Percentiles rank a stretch among this genome's conserved stretches.
These are phyloP conservation scores for Parmelia sp. DNA, from an alignment of 495 filamentous ascomycete species.

Conservation along the genomic window DNA sequence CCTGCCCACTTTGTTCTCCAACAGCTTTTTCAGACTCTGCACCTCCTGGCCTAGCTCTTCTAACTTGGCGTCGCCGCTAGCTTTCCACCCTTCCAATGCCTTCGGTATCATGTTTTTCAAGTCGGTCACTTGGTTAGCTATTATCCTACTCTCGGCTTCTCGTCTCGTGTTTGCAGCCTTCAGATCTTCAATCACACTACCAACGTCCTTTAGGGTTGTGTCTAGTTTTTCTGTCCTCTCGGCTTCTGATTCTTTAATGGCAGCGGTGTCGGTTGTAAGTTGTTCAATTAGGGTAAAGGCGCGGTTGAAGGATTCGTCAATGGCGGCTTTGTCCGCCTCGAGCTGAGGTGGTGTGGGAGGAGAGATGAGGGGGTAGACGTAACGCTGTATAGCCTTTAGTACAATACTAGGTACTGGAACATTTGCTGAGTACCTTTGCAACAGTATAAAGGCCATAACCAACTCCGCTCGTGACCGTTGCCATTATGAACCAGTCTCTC, in stretches of 20 bases:
- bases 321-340: constrained; percentile 83
- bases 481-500: constrained; percentile 98
- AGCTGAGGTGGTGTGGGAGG: constrained; percentile 90
- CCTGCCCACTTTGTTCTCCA: constrained; percentile 69
- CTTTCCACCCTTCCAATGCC: constrained; percentile 80
- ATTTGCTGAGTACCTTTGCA: constrained; percentile 54
- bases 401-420: neutral
- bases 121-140: constrained; percentile 78
- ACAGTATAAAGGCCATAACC: constrained; percentile 82
- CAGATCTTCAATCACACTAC: constrained; percentile 70
- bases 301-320: constrained; percentile 86
- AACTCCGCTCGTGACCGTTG: constrained; percentile 79
- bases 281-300: constrained; percentile 90
- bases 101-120: constrained; percentile 80
- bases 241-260: constrained; percentile 77
- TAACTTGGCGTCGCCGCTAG: constrained; percentile 69
- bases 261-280: constrained; percentile 78
- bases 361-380: constrained; percentile 81
- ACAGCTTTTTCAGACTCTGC: constrained; percentile 82
- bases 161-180: constrained; percentile 70
- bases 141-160: constrained; percentile 76
- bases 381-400: constrained; percentile 53
- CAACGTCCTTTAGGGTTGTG: constrained; percentile 72
- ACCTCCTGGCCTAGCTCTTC: constrained; percentile 83
- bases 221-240: constrained; percentile 81